Evolutionary conservation across 176 grass and related monocot genomes (phyloP).

Genomic region (Dendrocalamus sinicus): DNA sequence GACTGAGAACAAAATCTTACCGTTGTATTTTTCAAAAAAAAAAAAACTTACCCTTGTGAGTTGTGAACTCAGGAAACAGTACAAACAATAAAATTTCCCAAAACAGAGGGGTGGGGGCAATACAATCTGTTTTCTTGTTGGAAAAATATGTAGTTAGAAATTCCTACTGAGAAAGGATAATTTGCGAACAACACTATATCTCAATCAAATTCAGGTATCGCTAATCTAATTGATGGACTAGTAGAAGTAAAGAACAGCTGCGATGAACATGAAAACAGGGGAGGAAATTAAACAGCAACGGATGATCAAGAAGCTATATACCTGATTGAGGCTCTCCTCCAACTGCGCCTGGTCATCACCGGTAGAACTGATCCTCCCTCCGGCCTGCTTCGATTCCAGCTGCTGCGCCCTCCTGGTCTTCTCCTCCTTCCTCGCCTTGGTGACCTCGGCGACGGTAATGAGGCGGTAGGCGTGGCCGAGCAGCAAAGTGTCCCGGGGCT

Average conservation of each 20-base stretch:
- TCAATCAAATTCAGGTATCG: not conserved
- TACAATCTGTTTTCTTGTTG: not conserved
- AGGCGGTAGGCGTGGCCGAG: constrained; percentile 85
- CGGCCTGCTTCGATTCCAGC: constrained; percentile 24
- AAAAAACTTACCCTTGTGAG: not conserved
- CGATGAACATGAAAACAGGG: not conserved
- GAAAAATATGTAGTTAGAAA: not conserved
- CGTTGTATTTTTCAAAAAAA: too few species aligned
- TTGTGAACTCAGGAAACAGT: constrained; percentile 1
- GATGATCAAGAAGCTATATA: not conserved
- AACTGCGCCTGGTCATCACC: not conserved
- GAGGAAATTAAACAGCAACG: not conserved
- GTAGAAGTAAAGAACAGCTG: not conserved
- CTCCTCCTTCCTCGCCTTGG: constrained; percentile 71
- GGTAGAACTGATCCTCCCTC: not conserved
- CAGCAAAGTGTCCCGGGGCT: constrained; percentile 68
- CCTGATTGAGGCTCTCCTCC: constrained; percentile 51
- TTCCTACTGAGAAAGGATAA: not conserved
- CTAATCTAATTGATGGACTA: not conserved
- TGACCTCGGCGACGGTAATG: constrained; percentile 78
- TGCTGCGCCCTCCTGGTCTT: constrained; percentile 57
- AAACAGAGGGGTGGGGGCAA: not conserved
- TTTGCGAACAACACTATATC: not conserved
- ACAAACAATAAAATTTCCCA: not conserved
- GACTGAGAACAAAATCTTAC: too few species aligned